Evolutionary conservation across 108 stramenopile genomes (phyloP).

Genomic region (Schizochytrium sp.): DNA sequence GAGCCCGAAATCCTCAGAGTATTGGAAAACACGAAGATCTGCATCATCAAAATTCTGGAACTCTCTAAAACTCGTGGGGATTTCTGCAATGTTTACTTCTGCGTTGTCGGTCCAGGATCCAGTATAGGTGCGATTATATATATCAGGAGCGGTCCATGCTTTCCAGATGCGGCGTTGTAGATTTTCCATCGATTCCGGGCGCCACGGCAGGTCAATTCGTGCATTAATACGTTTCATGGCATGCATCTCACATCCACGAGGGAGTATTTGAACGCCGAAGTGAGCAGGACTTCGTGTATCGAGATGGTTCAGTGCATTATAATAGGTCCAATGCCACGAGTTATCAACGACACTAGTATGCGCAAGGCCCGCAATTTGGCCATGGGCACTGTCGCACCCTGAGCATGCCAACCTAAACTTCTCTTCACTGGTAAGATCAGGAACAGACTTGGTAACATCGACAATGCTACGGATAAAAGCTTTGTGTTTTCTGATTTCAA

Average conservation of each 20-base stretch:
- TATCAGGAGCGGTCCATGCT: constrained; percentile 2
- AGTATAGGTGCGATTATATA: neutral
- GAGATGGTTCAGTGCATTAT: neutral
- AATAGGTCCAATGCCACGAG: neutral
- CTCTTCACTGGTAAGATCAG: neutral
- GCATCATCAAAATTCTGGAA: neutral
- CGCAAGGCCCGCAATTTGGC: constrained; percentile 6
- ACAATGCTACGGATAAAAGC: neutral
- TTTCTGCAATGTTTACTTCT: neutral
- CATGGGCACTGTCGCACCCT: neutral
- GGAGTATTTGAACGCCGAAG: neutral
- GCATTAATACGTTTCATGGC: neutral
- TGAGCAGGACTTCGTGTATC: neutral
- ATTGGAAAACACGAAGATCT: constrained; percentile 22
- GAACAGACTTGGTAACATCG: neutral
- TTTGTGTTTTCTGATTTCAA: neutral
- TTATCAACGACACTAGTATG: neutral
- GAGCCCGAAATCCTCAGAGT: neutral
- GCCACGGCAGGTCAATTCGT: neutral
- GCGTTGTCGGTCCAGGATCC: neutral
- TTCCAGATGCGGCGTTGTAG: neutral
- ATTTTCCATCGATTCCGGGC: neutral
- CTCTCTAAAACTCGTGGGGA: neutral
- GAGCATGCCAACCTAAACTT: neutral
- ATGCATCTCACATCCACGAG: neutral